Evolutionary conservation across 768 basidiomycete genomes (phyloP), one percentile per base, ranked within the genome.

Genomic region (Rhodotorula kratochvilovae): DNA sequence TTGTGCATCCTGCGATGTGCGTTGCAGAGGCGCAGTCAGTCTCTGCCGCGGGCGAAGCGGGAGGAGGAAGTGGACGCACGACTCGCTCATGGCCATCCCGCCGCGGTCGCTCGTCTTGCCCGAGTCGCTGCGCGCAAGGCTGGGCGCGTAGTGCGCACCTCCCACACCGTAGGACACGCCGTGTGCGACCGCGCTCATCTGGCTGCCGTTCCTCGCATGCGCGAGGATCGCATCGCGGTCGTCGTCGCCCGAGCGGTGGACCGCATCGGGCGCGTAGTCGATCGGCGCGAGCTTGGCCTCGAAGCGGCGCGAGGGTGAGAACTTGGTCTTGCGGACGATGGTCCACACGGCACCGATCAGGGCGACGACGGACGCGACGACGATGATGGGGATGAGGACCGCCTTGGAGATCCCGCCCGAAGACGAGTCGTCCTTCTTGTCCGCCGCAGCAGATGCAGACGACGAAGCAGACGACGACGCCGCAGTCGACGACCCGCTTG

Each of bases 281-380:
- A 92, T 90, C 70, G 92, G 91, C 69, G 89, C 86, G 82, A 94
- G 86, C 75, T 91, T 90, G 71, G 87, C 86, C 76, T 90, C 89
- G 79, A 92, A 92, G 76, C 86, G 85, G 78, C 86, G 84, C 42
- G 91, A 92, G 67, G 89, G 86, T 64, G 86, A 87, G 78, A 92
- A 87, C 82, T 92, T 91, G 89, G 90, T 92, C 81, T 92, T 92
- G 51, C 67, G 62, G 43, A 68, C 46, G 67, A 72, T 81, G 59
- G 91, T 93, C 91, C 91, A 94, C 72, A 89, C 83, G 75, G 92
- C 86, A 67, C 85, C 84, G 62, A 88, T 78, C 42, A 84, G 88
- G 62, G 86, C 91, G 54, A 92, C 76, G 57, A 84, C 86, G 12
- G 88, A 84, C 8, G 86, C 91, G 62, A 90, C 83, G 61, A 86